These are phyloP conservation scores for Chalciporus piperatoides DNA, from an alignment of 1,284 basidiomycete genomes.

Conservation along the genomic window DNA sequence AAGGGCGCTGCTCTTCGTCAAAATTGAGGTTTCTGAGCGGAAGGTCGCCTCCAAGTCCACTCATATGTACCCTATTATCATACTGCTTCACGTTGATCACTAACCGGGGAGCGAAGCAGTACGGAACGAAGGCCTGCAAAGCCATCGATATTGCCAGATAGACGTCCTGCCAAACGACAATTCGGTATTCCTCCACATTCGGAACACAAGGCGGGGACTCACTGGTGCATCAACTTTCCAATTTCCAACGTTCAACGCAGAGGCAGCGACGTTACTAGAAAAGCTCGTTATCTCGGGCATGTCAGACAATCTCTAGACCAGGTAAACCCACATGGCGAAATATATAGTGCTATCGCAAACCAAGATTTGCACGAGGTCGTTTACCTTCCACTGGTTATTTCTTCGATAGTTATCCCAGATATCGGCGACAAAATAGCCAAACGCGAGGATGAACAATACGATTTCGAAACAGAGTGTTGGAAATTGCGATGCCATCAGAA, in stretches of 20 bases:
- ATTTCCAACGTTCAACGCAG: conserved; percentile 10
- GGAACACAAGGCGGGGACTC: background rate
- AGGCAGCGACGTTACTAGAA: conserved; percentile 4
- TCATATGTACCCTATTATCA: conserved; percentile 13
- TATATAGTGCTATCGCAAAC: no score
- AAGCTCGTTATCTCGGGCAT: background rate
- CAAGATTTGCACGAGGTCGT: no score
- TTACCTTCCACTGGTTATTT: no score
- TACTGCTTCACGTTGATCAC: conserved; percentile 18
- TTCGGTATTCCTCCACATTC: background rate
- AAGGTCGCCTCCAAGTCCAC: background rate
- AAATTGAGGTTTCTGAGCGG: background rate
- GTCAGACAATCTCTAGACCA: no score
- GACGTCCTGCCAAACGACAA: conserved; percentile 1
- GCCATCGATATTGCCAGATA: conserved; percentile 15
- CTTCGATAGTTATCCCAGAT: no score
- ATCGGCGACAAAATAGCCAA: no score
- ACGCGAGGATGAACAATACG: no score
- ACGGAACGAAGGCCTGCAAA: conserved; percentile 18
- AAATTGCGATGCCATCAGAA: no score
- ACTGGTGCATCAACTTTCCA: background rate
- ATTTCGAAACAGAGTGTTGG: no score
- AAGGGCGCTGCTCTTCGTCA: background rate
- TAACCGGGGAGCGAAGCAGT: conserved; percentile 19
- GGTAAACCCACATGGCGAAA: no score